Conservation (phyloP, 192 early-diverging fungal species). For the Backusella liffmaniae region DNA sequence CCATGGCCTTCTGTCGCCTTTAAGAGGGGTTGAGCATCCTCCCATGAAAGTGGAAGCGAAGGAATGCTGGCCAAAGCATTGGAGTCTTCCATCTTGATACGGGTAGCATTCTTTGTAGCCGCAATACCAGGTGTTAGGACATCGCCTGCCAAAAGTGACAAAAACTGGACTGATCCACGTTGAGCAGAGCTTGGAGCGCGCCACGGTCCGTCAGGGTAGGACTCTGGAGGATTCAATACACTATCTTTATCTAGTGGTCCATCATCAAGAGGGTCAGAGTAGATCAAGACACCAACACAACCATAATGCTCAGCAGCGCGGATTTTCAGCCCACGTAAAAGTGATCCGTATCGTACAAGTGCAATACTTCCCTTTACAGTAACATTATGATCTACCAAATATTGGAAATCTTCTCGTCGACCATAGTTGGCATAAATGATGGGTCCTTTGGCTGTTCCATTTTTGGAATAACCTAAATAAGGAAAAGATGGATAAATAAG, state of each 20-base stretch:
- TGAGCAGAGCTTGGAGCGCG: slow-evolving; percentile 57
- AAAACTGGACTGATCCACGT: slow-evolving; percentile 56
- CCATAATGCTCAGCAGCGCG: slow-evolving; percentile 54
- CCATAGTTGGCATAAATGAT: slow-evolving; percentile 70
- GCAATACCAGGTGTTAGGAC: slow-evolving; percentile 65
- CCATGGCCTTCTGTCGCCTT: slow-evolving; percentile 51
- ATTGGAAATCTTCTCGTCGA: slow-evolving; percentile 51
- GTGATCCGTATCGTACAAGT: slow-evolving; percentile 57
- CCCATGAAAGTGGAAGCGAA: slow-evolving; percentile 62
- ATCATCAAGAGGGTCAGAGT: slow-evolving; percentile 67
- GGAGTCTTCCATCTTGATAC: slow-evolving; percentile 44
- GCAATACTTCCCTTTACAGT: slow-evolving; percentile 48
- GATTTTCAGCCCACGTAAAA: slow-evolving; percentile 59
- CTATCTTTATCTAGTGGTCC: slow-evolving; percentile 43
- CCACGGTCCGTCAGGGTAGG: slow-evolving; percentile 39
- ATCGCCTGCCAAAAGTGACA: slow-evolving; percentile 55
- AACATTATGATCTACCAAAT: slow-evolving; percentile 43
- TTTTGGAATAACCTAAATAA: slow-evolving; percentile 44
- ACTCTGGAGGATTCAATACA: slow-evolving; percentile 12
- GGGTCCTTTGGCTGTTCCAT: slow-evolving; percentile 55
- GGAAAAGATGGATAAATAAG: neutral
- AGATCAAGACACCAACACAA: slow-evolving; percentile 56
- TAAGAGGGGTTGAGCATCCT: slow-evolving; percentile 60
- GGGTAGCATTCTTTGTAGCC: slow-evolving; percentile 45
- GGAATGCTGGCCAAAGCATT: slow-evolving; percentile 50